These are phyloP conservation scores for Pseudopyrenochaeta lycopersici DNA, from an alignment of 2,329 filamentous ascomycete species.

Conservation along the genomic window DNA sequence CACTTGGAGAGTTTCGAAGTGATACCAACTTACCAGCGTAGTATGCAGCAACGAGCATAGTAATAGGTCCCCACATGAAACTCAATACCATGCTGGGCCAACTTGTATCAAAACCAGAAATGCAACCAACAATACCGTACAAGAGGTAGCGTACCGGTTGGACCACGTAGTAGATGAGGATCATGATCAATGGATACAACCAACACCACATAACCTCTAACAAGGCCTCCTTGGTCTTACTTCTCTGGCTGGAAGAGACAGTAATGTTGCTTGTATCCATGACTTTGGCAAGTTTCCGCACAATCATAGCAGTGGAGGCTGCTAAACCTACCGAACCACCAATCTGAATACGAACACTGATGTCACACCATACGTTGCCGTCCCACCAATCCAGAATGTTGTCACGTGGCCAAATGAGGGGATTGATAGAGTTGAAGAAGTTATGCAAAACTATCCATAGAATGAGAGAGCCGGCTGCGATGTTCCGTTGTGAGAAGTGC, in stretches of 20 bases:
- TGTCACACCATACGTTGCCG: constrained; percentile 70
- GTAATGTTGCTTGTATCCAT: constrained; percentile 67
- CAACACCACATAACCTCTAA: constrained; percentile 67
- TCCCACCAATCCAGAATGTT: constrained; percentile 64
- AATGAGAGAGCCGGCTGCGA: constrained; percentile 66
- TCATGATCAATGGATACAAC: constrained; percentile 63
- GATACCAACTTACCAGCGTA: constrained; percentile 64
- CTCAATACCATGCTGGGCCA: constrained; percentile 66
- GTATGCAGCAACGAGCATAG: constrained; percentile 62
- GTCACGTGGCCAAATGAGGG: constrained; percentile 71
- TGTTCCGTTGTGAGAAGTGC: constrained; percentile 69
- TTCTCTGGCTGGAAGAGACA: constrained; percentile 59
- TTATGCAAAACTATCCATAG: constrained; percentile 66
- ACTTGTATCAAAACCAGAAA: constrained; percentile 61
- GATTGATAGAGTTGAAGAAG: constrained; percentile 67
- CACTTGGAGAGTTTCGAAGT: background rate
- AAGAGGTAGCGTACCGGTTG: constrained; percentile 68
- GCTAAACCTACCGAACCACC: constrained; percentile 63
- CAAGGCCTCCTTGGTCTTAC: constrained; percentile 56
- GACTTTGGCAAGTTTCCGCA: constrained; percentile 67
- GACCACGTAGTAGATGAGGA: constrained; percentile 67
- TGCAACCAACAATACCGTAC: constrained; percentile 67
- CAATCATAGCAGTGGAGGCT: constrained; percentile 65
- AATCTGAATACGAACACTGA: constrained; percentile 67
- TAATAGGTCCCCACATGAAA: constrained; percentile 65